These are phyloP conservation scores for Fusarium algeriense DNA, from an alignment of 2,329 filamentous ascomycete species.

Conservation along the genomic window DNA sequence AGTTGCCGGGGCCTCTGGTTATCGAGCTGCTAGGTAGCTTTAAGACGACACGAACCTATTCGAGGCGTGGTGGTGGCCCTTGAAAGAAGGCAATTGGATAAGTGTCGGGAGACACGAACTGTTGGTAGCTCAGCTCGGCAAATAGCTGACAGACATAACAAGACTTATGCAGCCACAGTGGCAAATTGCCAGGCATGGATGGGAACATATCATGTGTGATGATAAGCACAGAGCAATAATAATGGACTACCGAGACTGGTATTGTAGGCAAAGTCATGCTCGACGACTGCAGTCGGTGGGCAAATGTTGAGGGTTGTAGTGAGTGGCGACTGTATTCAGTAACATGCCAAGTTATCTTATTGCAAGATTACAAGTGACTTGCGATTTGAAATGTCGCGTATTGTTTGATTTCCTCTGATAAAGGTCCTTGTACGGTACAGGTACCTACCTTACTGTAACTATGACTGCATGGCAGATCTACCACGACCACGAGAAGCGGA, in stretches of 20 bases:
- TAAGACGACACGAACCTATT: constrained; percentile 5
- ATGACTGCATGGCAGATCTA: constrained; percentile 30
- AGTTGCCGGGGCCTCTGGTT: constrained; percentile 12
- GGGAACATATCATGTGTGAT: neutral
- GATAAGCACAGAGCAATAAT: neutral
- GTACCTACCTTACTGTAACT: neutral
- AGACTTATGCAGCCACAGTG: constrained; percentile 21
- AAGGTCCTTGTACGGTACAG: neutral
- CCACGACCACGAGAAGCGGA: constrained; percentile 1
- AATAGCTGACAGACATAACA: constrained; percentile 7
- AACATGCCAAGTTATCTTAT: neutral
- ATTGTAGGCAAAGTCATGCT: neutral
- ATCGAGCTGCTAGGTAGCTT: constrained; percentile 21
- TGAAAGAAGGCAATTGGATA: constrained; percentile 25
- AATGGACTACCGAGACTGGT: neutral
- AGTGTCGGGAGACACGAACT: constrained; percentile 3
- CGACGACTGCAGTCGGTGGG: neutral
- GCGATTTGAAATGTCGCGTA: neutral
- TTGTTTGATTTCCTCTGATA: too few relatives aligned
- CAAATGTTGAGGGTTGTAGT: neutral
- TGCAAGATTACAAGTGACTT: neutral
- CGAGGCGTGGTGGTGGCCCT: constrained; percentile 20
- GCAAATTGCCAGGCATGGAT: constrained; percentile 11
- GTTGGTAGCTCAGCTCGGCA: constrained; percentile 29
- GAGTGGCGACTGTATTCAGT: neutral